Percentiles rank a stretch among this genome's conserved stretches.
Evolutionary conservation across 305 asterid genomes (phyloP).

Genomic region (Fraxinus sp.): DNA sequence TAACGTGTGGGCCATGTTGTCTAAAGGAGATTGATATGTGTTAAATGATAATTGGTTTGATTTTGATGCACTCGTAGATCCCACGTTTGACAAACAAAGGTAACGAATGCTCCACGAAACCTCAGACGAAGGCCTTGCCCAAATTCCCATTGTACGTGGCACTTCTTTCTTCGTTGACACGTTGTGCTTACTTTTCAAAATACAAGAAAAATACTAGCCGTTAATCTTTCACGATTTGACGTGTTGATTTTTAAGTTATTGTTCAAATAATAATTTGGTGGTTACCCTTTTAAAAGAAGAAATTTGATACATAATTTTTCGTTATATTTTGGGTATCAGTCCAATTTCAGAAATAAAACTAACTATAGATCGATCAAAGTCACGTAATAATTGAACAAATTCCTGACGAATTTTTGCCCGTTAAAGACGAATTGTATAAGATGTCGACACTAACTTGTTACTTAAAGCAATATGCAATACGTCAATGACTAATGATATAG

Average conservation of each 20-base stretch:
- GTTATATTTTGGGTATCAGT: neutral
- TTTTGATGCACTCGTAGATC: neutral
- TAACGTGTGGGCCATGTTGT: neutral
- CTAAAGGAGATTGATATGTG: neutral
- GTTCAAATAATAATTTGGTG: neutral
- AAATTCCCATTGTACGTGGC: neutral
- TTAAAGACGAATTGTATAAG: neutral
- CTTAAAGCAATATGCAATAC: neutral
- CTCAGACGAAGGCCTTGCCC: neutral
- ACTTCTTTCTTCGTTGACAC: neutral
- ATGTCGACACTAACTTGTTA: neutral
- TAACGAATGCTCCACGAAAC: slow-evolving; percentile 26
- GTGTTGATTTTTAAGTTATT: too few relatives aligned
- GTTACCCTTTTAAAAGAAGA: neutral
- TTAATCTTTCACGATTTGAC: neutral
- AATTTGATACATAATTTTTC: neutral
- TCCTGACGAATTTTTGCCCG: neutral
- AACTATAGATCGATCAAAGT: neutral
- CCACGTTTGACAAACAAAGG: slow-evolving; percentile 19
- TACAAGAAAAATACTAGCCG: neutral
- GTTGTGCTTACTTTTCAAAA: neutral
- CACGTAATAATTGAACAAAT: too few relatives aligned
- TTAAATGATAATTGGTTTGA: slow-evolving; percentile 8
- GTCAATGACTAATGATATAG: neutral
- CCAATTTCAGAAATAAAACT: neutral